Percentiles rank a stretch among this genome's conserved stretches.
Evolutionary conservation across 106 monocot genomes (phyloP).

Genomic region (Apostasia shenzhenica): DNA sequence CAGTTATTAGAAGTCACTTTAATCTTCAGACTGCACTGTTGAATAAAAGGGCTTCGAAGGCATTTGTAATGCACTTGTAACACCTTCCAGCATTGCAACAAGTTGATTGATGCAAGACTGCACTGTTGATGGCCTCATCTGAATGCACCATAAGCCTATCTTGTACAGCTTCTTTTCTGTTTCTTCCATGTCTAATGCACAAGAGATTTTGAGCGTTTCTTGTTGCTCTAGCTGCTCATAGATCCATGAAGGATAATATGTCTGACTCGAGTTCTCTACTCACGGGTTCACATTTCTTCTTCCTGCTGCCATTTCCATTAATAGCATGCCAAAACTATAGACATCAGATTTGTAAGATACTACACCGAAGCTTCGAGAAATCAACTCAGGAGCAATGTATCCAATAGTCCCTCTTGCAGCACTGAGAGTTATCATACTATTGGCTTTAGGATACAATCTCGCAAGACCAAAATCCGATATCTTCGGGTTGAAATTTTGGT

Average conservation of each 20-base stretch:
- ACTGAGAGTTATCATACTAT: not conserved
- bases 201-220: not conserved
- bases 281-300: not conserved
- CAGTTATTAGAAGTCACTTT: too few species aligned
- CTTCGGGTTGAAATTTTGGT: not conserved
- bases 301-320: not conserved
- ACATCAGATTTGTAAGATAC: constrained; percentile 1
- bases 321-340: constrained; percentile 1
- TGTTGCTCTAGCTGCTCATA: too few species aligned
- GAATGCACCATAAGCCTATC: constrained; percentile 4
- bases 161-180: not conserved
- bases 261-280: not conserved
- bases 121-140: not conserved
- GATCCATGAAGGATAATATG: too few species aligned
- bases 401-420: constrained; percentile 1
- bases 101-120: too few species aligned
- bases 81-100: too few species aligned
- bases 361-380: not conserved
- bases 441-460: not conserved
- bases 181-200: not conserved
- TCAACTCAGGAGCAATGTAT: constrained; percentile 1
- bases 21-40: too few species aligned
- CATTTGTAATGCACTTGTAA: too few species aligned
- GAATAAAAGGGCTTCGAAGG: too few species aligned
- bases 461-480: constrained; percentile 1